These are phyloP conservation scores for Hansenula anomala DNA, from an alignment of 1,139 yeast species.

Conservation along the genomic window DNA sequence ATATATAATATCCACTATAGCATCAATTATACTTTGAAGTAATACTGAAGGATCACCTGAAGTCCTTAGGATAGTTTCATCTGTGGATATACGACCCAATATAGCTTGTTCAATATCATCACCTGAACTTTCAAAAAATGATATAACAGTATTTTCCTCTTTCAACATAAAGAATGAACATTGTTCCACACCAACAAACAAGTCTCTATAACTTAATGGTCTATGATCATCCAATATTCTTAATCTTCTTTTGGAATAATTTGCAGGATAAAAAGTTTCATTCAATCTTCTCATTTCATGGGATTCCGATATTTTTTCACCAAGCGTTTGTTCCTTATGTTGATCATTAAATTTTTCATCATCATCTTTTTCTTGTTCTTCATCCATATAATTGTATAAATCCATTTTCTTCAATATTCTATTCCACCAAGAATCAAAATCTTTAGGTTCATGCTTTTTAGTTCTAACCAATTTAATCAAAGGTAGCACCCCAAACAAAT, in stretches of 20 bases:
- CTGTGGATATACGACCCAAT: constrained; percentile 37
- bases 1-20: constrained; percentile 51
- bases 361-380: constrained; percentile 4
- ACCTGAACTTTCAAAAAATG: constrained; percentile 51
- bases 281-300: constrained; percentile 25
- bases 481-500: constrained; percentile 47
- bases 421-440: constrained; percentile 8
- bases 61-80: constrained; percentile 41
- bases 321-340: constrained; percentile 8
- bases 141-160: constrained; percentile 41
- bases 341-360: constrained; percentile 1
- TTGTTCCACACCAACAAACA: constrained; percentile 51
- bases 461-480: constrained; percentile 37
- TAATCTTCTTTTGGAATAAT: constrained; percentile 27
- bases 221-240: constrained; percentile 37
- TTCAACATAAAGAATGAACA: constrained; percentile 41
- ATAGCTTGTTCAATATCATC: constrained; percentile 45
- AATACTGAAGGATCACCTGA: constrained; percentile 45
- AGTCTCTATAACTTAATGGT: constrained; percentile 37
- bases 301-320: constrained; percentile 19
- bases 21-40: constrained; percentile 49
- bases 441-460: constrained; percentile 5
- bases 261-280: constrained; percentile 19
- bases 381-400: constrained; percentile 5
- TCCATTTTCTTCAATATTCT: constrained; percentile 6